Evolutionary conservation across 495 filamentous ascomycete species (phyloP), one percentile per base, ranked within the genome.

Genomic region (Talaromyces borbonicus): DNA sequence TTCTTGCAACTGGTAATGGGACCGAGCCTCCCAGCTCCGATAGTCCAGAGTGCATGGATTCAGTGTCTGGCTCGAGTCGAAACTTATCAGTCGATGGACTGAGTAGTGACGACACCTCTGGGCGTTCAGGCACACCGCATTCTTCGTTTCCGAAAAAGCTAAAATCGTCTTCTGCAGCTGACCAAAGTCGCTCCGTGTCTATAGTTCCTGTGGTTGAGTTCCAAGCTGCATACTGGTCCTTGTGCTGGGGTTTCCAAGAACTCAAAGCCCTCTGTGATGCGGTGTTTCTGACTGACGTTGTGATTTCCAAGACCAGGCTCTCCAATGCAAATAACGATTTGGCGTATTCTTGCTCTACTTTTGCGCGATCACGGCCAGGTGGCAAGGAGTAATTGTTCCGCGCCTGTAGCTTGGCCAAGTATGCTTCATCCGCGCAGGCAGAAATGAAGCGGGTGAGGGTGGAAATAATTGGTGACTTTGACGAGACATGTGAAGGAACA

Each of bases 101-200:
- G 35, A 63, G 65, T 5, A 58, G 58, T 3, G 61, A 61, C 14
- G 69, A 65, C 36, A 63, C 62, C 14, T 65, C 57, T 15, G 68
- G 74, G 5, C 20, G 20, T 20, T 46, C 43, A 14, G 43, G 43
- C 5, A 80, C 59, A 5, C 74, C 74, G 23, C 71, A 76, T 55
- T 81, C 78, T 30, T 75, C 76, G 37, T 79, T 76, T 1, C 67
- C 74, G 47, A 83, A 83, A 60, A 83, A 83, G 30, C 75, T 79
- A 49, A 81, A 83, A 49, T 83, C 79, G 22, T 70, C 59, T 31
- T 70, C 63, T 6, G 75, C 74, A 18, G 76, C 77, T 26, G 73
- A 65, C 77, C 78, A 81, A 11, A 83, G 69, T 3, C 68, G 59
- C 55, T 83, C 79, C 8, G 67, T 69, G 49, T 83, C 79, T 7